Evolutionary conservation across 2,329 filamentous ascomycete species (phyloP), one percentile per base, ranked within the genome.

Genomic region (Beauveria sp.): DNA sequence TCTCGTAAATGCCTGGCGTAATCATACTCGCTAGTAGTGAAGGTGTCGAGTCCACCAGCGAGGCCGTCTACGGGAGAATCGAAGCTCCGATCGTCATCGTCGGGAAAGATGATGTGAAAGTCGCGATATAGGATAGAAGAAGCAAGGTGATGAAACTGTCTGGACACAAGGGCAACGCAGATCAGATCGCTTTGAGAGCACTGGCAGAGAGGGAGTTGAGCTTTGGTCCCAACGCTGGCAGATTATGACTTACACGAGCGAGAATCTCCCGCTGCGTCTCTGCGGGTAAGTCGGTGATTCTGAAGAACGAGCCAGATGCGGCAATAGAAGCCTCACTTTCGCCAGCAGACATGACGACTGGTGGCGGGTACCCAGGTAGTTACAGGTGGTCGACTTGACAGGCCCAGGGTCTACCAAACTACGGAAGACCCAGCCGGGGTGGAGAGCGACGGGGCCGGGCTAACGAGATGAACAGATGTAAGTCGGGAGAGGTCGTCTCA

Each of bases 1-100:
- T 83, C 79, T 64, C 77, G 78, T 34, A 88, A 73, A 67, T 86
- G 80, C 64, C 79, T 74, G 28, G 82, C 83, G 72, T 88, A 87
- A 71, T 87, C 77, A 72, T 87, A 86, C 34, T 86, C 79, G 75
- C 84, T 87, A 0, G 83, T 83, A 34, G 80, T 82, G 60, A 88
- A 81, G 4, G 85, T 87, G 61, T 87, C 80, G 53, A 88, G 76
- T 3, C 83, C 81, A 24, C 77, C 78, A 2, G 84, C 82, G 40
- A 88, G 76, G 5, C 79, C 77, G 65, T 86, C 83, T 54, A 84
- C 80, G n/a, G 79, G 76, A 0, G 76, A 79, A 53, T 84, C 82
- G 66, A 77, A 80, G 45, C 71, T 72, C 1, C 75, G 69, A 62
- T 83, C 80, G 65, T 85, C 82, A 58, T 84, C 80, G 63, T 85